These are phyloP conservation scores for Diplodia seriata DNA, from an alignment of 2,329 filamentous ascomycete genomes.

Conservation along the genomic window DNA sequence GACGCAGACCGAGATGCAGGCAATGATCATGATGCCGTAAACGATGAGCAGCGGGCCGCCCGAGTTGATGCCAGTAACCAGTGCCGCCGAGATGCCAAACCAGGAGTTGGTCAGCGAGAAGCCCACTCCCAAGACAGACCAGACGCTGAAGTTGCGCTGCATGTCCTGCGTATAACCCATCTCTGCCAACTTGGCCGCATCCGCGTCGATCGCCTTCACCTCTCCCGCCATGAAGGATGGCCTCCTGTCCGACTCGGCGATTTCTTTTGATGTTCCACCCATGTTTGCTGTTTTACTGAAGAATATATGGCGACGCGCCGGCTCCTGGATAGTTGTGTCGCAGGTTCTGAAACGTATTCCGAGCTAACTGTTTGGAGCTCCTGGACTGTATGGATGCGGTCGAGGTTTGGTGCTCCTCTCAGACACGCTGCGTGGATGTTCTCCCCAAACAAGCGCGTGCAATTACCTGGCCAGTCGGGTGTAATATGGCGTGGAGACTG, in stretches of 20 bases:
- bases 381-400: not conserved
- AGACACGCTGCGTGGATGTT: not conserved
- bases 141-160: conserved; percentile 57
- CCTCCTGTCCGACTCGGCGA: conserved; percentile 11
- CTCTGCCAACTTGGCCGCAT: conserved; percentile 54
- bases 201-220: conserved; percentile 41
- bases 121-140: conserved; percentile 58
- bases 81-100: conserved; percentile 58
- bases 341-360: not conserved
- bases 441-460: not conserved
- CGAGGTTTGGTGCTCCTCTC: not conserved
- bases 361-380: not conserved
- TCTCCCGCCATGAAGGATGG: conserved; percentile 23
- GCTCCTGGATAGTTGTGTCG: not conserved
- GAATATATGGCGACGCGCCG: not conserved
- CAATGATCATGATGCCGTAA: conserved; percentile 58
- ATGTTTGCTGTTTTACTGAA: conserved; percentile 1
- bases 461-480: not conserved
- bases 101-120: conserved; percentile 61
- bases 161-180: conserved; percentile 60
- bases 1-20: conserved; percentile 55
- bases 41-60: conserved; percentile 58
- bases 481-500: not conserved
- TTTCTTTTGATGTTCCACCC: conserved; percentile 25
- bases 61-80: conserved; percentile 59